Evolutionary conservation across 768 basidiomycete genomes (phyloP), one percentile per base, ranked within the genome.

Genomic region (Suillus subaureus): DNA sequence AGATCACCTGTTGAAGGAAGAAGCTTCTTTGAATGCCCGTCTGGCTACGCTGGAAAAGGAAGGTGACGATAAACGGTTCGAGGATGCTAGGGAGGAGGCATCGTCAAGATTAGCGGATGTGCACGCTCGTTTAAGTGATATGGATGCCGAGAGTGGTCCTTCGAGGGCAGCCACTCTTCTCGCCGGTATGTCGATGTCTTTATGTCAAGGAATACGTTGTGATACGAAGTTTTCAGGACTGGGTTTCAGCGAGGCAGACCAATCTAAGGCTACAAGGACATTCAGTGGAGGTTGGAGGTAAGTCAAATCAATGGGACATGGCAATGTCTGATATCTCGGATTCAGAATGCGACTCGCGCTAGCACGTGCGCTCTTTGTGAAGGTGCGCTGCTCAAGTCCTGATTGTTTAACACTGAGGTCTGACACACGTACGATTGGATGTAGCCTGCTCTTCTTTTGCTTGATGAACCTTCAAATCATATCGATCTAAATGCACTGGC

Each of bases 61-160:
- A 70, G 84, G 87, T 6, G 92, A 93, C 67, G 92, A 93, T 60
- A 91, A 90, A 69, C 85, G 89, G 18, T 88, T 92, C 45, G 92
- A 91, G 70, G 93, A 93, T 71, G 89, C 92, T 16, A 85, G 91
- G 70, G 96, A 97, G 72, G 96, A 96, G 68, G 84, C 93, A 2
- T 88, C 90, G 2, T 82, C 86, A 9, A 84, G 96, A 62, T 76
- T 99, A 39, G 89, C 92, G 2, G 97, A 99, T 68, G 92, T 97
- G 6, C 97, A 99, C 74, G 81, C 90, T 55, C 86, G 91, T 56
- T 79, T 99, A 55, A 89, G 95, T n/a, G 97, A 99, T 58, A 99
- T 99, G 90, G 97, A 99, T 70, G 97, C 97, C 4, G 97, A 93
- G 74, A 97, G 92, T 74, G 97, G 96, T 4, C 97, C 97, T n/a